Base-by-base conservation (phyloP, 768 basidiomycete genomes). In the Xerocomus spinulosus region DNA sequence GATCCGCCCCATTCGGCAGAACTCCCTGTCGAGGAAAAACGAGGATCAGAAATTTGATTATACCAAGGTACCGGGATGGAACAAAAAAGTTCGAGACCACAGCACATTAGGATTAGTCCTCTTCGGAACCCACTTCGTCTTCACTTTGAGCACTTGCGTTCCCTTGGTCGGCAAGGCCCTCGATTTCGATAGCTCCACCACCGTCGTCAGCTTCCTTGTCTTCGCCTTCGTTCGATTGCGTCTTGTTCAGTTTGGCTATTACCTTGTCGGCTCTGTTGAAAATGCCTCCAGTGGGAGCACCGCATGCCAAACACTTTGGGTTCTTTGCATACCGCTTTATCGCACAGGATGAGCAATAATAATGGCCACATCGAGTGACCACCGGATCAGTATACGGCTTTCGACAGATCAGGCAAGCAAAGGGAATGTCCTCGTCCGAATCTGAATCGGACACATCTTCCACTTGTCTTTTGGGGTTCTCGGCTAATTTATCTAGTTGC, bases 321-420 rank as follows among this genome's bases (percentile, higher is more conserved):
- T 92, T 97, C 73, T 86, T 95, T 32, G 85, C 82, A 59, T 86
- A 98, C 42, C 96, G 81, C 67, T 92, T 91, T 70, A 98, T 92
- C 23, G 96, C 96, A 65, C 96, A 98, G 35, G 85, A 78, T 41
- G 88, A 89, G 68, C 93, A 95, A 67, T 91, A 98, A 70, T 95
- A 97, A 68, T 98, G 96, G 4, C 88, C 91, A 69, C 96, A 99
- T 44, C 91, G 86, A 33, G 96, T 98, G 41, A 92, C 92, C 50
- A 99, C 81, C 15, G 96, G 95, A 58, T 96, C 92, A 12, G 86
- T 93, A 70, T 93, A 98, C 44, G 83, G 85, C 60, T 96, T 87
- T 49, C 95, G 83, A 68, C 96, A 97, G 55, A 99, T 86, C 59
- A 97, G 78, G 70, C 96, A 99, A n/a, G 96, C 95, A 66, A 98